Percentiles rank a stretch among this genome's conserved stretches.
Conservation (phyloP, 352 stramenopile genomes). For the Phytophthora palmivora region DNA sequence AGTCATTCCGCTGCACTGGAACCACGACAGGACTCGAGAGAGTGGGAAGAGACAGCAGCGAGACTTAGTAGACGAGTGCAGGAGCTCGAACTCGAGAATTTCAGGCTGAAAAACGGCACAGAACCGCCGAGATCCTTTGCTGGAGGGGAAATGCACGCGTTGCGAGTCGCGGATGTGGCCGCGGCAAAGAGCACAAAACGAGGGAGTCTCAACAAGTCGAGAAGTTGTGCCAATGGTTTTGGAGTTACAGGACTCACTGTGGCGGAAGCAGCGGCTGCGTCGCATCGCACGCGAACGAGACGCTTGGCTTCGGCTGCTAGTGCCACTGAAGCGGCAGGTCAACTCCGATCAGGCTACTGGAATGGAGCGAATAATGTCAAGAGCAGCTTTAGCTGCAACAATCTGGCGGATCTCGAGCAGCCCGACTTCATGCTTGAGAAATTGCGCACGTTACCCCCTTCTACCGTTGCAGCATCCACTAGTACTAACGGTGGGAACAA, state of each 20-base stretch:
- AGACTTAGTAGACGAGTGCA: conserved; percentile 64
- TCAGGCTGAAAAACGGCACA: conserved; percentile 48
- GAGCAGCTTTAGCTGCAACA: conserved; percentile 87
- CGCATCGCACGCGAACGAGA: conserved; percentile 63
- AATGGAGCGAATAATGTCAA: conserved; percentile 76
- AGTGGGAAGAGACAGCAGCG: conserved; percentile 64
- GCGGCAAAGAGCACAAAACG: conserved; percentile 8
- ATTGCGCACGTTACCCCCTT: conserved; percentile 25
- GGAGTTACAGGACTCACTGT: conserved; percentile 64
- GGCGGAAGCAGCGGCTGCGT: conserved; percentile 66
- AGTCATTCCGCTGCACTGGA: background rate
- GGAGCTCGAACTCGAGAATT: conserved; percentile 77
- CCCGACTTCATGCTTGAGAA: conserved; percentile 53
- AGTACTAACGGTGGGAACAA: conserved; percentile 53
- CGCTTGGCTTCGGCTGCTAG: conserved; percentile 34
- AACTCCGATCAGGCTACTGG: conserved; percentile 74
- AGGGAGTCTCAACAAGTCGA: conserved; percentile 57
- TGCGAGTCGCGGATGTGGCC: conserved; percentile 12
- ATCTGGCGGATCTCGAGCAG: conserved; percentile 70
- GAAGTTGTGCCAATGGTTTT: conserved; percentile 65
- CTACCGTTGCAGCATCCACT: conserved; percentile 20
- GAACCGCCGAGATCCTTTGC: conserved; percentile 47
- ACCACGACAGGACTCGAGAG: conserved; percentile 31
- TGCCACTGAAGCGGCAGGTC: conserved; percentile 31
- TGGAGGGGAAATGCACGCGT: conserved; percentile 40